These are phyloP conservation scores for Colletotrichum sidae DNA, from an alignment of 2,329 filamentous ascomycete species.

Conservation along the genomic window DNA sequence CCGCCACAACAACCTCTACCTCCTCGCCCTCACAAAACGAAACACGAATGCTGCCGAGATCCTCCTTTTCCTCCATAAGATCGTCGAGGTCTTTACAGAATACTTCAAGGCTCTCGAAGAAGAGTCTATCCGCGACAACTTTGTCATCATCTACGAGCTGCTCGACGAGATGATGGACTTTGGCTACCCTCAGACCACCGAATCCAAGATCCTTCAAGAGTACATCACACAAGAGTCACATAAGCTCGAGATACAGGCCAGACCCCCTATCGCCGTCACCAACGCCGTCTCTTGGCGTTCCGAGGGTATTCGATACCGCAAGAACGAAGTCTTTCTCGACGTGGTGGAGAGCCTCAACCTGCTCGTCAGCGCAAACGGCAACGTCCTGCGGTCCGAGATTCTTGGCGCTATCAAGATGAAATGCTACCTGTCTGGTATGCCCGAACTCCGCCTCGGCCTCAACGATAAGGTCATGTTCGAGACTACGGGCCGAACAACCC, in stretches of 20 bases:
- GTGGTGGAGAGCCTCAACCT: conserved; percentile 97
- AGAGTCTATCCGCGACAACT: conserved; percentile 98
- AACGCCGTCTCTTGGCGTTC: conserved; percentile 98
- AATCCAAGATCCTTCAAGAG: conserved; percentile 98
- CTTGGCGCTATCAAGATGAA: conserved; percentile 99
- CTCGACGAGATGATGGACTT: conserved; percentile 99
- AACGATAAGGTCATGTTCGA: conserved; percentile 99
- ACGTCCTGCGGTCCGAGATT: conserved; percentile 95
- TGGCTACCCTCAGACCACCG: conserved; percentile 97
- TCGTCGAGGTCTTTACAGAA: conserved; percentile 99
- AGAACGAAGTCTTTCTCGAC: conserved; percentile 99
- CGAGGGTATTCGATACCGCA: conserved; percentile 97
- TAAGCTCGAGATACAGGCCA: conserved; percentile 95
- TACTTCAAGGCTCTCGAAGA: conserved; percentile 99
- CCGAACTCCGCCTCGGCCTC: conserved; percentile 89
- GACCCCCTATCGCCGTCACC: conserved; percentile 96
- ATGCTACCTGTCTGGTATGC: conserved; percentile 98
- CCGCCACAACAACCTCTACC: conserved; percentile 98
- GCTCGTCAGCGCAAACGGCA: conserved; percentile 92
- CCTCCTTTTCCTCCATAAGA: conserved; percentile 95
- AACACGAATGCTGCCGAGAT: conserved; percentile 99
- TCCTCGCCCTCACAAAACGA: conserved; percentile 96
- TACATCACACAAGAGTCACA: conserved; percentile 99
- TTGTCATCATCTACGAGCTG: conserved; percentile 98
- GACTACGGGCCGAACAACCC: conserved; percentile 91